Base-by-base conservation (phyloP, 1,284 basidiomycete genomes). In the Ceratobasidium sp. region DNA sequence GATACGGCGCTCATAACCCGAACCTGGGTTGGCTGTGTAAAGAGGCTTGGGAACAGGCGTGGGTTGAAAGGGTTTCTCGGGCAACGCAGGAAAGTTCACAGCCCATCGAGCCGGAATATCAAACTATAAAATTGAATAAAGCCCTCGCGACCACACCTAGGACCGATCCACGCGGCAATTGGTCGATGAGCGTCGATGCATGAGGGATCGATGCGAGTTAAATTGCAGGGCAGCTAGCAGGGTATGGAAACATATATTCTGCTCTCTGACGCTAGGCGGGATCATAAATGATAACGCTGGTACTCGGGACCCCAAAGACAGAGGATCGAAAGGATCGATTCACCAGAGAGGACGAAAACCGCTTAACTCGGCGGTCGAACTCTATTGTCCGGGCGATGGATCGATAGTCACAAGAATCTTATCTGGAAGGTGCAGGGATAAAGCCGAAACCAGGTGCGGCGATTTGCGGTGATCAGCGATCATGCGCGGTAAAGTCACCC, bases 141-240 rank as follows among this genome's bases (percentile, higher is more conserved):
- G 42, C 42, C 42, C 59, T 61, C 28, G 59, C 59, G n/a, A 58
- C 8, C 51, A 53, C 18, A 53, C 51, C 51, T 38, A 40, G 56
- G 23, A 42, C 36, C 56, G 36, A 59, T 23, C 56, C 56, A 44
- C 40, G 42, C 59, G 59, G 59, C 59, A 25, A 61, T 61, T 46
- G 11, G 59, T 46, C 59, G 59, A 61, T 61, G 59, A 14, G 16
- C n/a, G 40, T 61, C 59, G 59, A 61, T 61, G 59, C 59, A 61
- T 42, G 59, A 61, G 59, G 59, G 38, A 61, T 61, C 59, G 59
- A 61, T 61, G 59, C 59, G 59, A 61, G 59, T 42, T 61, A 48
- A 60, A 60, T 61, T 61, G 25, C 40, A 61, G 40, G 59, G 59
- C 21, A 44, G 14, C 59, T 61, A 61, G 28, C 59, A 46, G 59